A percentile compares a stretch with the other conserved stretches of the same genome.
These are phyloP conservation scores for Alnus rubra DNA, from an alignment of 306 rosid genomes.

Conservation along the genomic window DNA sequence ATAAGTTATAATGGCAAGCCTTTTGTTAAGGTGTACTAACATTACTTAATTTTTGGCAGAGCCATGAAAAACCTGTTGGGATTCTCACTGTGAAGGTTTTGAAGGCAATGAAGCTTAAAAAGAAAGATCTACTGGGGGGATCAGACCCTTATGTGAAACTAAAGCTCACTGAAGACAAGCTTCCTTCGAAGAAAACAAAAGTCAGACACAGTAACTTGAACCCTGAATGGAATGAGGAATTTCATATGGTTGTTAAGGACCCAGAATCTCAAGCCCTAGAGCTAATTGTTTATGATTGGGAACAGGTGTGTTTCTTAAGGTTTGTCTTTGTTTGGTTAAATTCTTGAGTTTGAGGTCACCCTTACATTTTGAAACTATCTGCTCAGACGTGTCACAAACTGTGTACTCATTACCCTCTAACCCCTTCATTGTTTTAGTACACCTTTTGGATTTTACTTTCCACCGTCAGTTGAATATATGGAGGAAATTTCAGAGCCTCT, in stretches of 20 bases:
- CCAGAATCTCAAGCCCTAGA: constrained; percentile 78
- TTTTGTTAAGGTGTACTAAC: constrained; percentile 22
- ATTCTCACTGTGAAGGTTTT: constrained; percentile 79
- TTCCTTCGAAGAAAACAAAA: constrained; percentile 79
- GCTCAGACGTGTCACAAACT: constrained; percentile 1
- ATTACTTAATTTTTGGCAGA: constrained; percentile 46
- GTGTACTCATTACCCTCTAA: neutral
- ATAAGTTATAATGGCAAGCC: neutral
- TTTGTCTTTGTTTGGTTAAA: constrained; percentile 12
- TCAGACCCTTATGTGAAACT: constrained; percentile 83
- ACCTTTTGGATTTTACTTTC: neutral
- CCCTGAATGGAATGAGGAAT: constrained; percentile 92
- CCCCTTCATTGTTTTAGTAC: neutral
- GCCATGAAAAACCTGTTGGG: constrained; percentile 83
- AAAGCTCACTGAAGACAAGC: constrained; percentile 80
- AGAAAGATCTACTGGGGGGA: constrained; percentile 75
- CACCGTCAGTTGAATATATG: neutral
- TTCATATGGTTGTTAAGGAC: constrained; percentile 58
- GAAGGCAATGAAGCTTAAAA: constrained; percentile 61
- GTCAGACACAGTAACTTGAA: constrained; percentile 70
- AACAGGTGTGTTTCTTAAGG: constrained; percentile 51
- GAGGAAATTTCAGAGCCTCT: neutral
- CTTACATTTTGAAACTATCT: neutral
- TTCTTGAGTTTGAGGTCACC: neutral
- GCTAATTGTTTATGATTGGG: constrained; percentile 66